These are phyloP conservation scores for Komagataella ulmi DNA, from an alignment of 805 yeast genomes.

Conservation along the genomic window DNA sequence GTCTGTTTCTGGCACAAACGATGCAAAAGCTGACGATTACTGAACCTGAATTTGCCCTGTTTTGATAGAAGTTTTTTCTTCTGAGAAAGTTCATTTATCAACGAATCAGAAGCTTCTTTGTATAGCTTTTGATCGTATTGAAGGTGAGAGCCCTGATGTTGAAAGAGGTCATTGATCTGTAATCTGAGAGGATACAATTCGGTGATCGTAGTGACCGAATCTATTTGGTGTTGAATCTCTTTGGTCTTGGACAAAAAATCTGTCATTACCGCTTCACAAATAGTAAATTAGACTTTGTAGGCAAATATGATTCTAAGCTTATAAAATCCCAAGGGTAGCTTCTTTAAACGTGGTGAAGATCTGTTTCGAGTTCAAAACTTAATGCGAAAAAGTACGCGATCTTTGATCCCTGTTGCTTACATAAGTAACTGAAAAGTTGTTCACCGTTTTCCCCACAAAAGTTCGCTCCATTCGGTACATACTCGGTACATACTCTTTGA, in stretches of 20 bases:
- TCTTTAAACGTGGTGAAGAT: background rate
- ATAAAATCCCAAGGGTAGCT: background rate
- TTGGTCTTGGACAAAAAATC: background rate
- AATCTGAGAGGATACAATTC: background rate
- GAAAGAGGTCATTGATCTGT: background rate
- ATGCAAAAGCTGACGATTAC: background rate
- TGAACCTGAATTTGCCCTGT: background rate
- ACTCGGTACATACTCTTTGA: too few species aligned
- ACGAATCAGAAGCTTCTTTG: background rate
- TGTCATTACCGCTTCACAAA: background rate
- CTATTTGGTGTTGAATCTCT: background rate
- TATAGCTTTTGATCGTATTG: background rate
- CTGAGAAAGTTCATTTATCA: background rate
- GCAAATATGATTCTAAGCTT: background rate
- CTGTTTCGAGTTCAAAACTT: background rate
- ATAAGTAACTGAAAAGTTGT: background rate
- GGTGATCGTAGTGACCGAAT: background rate
- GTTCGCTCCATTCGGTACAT: too few species aligned
- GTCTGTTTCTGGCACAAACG: background rate
- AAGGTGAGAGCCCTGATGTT: background rate
- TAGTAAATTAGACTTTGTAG: background rate
- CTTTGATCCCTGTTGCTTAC: background rate
- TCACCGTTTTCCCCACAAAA: background rate
- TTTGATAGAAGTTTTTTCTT: background rate
- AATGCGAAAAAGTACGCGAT: background rate